Percentiles rank a stretch among this genome's conserved stretches.
These are phyloP conservation scores for Cylindrotheca closterium DNA, from an alignment of 108 stramenopile species.

Conservation along the genomic window DNA sequence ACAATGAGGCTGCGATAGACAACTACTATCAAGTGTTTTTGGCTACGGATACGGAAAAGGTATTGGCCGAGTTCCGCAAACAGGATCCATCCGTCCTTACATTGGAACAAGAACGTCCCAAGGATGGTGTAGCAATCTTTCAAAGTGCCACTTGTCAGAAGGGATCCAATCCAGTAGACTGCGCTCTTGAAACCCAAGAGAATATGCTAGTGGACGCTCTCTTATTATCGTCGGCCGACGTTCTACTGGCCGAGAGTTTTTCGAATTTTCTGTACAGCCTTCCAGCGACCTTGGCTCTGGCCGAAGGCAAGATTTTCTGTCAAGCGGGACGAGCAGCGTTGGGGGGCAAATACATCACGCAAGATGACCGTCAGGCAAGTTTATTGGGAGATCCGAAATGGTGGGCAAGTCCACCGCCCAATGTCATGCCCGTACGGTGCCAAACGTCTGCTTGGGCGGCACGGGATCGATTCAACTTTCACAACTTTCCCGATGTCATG, in stretches of 20 bases:
- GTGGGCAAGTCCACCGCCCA: conserved; percentile 8
- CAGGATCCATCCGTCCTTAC: conserved; percentile 3
- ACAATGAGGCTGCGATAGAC: no score
- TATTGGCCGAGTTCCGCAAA: neutral
- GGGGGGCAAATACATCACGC: conserved; percentile 1
- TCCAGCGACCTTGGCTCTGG: neutral
- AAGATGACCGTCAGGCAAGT: conserved; percentile 1
- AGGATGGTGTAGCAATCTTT: conserved; percentile 5
- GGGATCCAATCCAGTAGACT: neutral
- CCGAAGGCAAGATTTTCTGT: conserved; percentile 5
- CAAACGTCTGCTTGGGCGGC: neutral
- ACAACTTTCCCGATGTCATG: neutral
- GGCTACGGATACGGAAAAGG: neutral
- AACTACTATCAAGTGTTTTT: neutral
- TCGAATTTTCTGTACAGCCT: conserved; percentile 2
- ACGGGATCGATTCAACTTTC: neutral
- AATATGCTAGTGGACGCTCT: neutral
- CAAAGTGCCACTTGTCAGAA: conserved; percentile 1
- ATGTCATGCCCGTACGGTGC: conserved; percentile 5
- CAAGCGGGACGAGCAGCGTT: conserved; percentile 1
- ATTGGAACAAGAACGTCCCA: neutral
- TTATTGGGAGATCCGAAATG: conserved; percentile 4
- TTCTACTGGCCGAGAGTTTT: neutral
- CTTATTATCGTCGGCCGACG: neutral
- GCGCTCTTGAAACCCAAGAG: conserved; percentile 2